Evolutionary conservation across 768 basidiomycete genomes (phyloP).

Genomic region (Boletellus ananas): DNA sequence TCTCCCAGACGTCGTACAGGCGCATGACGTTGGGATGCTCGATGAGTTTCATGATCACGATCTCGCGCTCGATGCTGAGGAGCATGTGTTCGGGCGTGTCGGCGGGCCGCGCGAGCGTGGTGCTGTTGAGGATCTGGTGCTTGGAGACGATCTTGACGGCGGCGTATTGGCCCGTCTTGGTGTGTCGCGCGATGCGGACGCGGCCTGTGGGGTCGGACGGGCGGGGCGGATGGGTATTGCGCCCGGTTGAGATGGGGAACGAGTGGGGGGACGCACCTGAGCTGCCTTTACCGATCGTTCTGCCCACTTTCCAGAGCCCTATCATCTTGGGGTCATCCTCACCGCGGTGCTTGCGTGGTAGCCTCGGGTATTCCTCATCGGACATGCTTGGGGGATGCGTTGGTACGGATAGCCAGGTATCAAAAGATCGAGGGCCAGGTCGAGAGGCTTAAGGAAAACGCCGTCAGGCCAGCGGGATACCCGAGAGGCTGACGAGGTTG

Average conservation of each 20-base stretch:
- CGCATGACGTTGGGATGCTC: conserved; percentile 94
- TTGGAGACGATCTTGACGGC: conserved; percentile 95
- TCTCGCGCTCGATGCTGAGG: conserved; percentile 86
- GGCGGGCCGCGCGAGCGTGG: conserved; percentile 51
- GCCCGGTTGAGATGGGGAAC: not conserved
- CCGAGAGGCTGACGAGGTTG: conserved; percentile 19
- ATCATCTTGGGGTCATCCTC: conserved; percentile 60
- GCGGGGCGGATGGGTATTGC: not conserved
- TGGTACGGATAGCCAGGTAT: conserved; percentile 11
- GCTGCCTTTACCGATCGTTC: conserved; percentile 78
- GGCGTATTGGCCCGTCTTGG: conserved; percentile 84
- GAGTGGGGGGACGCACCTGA: conserved; percentile 50
- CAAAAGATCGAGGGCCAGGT: not conserved
- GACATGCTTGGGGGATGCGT: conserved; percentile 26
- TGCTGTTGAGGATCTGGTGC: conserved; percentile 55
- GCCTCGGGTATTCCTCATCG: conserved; percentile 28
- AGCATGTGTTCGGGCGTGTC: conserved; percentile 75
- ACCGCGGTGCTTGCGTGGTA: conserved; percentile 27
- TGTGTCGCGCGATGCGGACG: conserved; percentile 84
- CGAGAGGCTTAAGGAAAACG: not conserved
- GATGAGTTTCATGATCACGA: conserved; percentile 96
- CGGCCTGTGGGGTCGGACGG: conserved; percentile 53
- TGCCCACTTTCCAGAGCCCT: conserved; percentile 79
- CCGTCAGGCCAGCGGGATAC: not conserved
- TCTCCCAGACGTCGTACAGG: conserved; percentile 97